Conservation (phyloP, 257 asterid genomes). For the Lithospermum erythrorhizon region DNA sequence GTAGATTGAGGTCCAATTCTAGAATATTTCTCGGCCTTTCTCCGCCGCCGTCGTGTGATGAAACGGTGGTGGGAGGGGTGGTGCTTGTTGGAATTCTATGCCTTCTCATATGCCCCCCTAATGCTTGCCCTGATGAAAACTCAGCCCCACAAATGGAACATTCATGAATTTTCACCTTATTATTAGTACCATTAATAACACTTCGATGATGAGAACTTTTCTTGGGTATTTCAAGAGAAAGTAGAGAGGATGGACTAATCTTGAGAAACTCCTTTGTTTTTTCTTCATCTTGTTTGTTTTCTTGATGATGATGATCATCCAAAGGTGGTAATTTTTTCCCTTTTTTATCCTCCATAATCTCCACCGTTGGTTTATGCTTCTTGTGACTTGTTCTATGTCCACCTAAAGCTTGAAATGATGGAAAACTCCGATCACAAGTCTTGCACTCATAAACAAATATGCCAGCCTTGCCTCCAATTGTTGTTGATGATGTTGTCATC, state of each 20-base stretch:
- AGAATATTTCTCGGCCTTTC: constrained; percentile 34
- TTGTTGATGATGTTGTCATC: constrained; percentile 19
- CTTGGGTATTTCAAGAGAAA: constrained; percentile 3
- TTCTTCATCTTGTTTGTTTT: background rate
- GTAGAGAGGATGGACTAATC: constrained; percentile 9
- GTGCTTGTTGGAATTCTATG: background rate
- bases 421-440: background rate
- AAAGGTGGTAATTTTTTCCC: background rate
- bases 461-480: constrained; percentile 27
- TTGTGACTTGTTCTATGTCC: background rate
- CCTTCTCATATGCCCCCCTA: constrained; percentile 5
- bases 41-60: constrained; percentile 9
- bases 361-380: constrained; percentile 2
- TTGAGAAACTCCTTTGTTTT: background rate
- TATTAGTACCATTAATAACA: background rate
- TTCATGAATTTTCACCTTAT: constrained; percentile 27
- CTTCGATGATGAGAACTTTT: background rate
- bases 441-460: constrained; percentile 9
- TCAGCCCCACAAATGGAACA: constrained; percentile 8
- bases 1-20: constrained; percentile 63
- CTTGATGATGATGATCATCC: constrained; percentile 4
- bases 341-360: constrained; percentile 24
- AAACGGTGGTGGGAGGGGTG: constrained; percentile 7
- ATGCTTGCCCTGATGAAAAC: constrained; percentile 5
- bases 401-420: background rate